Evolutionary conservation across 2,329 filamentous ascomycete species (phyloP), one percentile per base, ranked within the genome.

Genomic region (Aspergillus sp.): DNA sequence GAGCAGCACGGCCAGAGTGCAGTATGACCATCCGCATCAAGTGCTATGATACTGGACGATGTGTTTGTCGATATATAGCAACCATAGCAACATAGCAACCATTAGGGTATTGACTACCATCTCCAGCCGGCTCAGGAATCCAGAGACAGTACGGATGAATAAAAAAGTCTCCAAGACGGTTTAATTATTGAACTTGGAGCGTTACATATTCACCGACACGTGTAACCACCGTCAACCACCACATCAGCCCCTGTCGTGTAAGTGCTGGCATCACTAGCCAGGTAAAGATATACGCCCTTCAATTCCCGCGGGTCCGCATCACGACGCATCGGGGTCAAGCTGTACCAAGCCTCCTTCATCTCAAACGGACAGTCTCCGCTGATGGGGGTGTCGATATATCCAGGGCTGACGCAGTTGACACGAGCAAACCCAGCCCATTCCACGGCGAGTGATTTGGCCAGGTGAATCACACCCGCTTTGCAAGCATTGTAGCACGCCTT

Each of bases 281-380:
- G 77, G 71, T 89, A 91, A 46, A 92, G 70, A 70, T 87, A 93
- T 9, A 84, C 85, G 6, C 88, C 88, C 75, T 91, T 90, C 60
- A 92, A 78, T 76, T 93, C 88, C 53, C 81, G 80, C 3, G 81
- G 76, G 60, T 86, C 78, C 5, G 85, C 88, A 64, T 89, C 85
- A 4, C 50, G 50, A 9, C 31, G 21, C 46, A 53, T 38, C 1
- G 50, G 50, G 2, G 47, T 53, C 13, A 49, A 23, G 16, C 17
- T 25, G n/a, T 49, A 49, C 50, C 50, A 53, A 5, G 43, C 32
- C 13, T 45, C 19, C 14, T 53, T 53, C 25, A 43, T 49, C 21
- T 29, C 46, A 19, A 25, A 31, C 4, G 50, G 45, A 19, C 47
- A 47, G 32, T 49, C 47, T 5, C 45, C 23, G 7, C 45, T 49